phyloP scores from a whole-genome alignment of 1,284 basidiomycete species.

The Apiotrichum sp. region DNA sequence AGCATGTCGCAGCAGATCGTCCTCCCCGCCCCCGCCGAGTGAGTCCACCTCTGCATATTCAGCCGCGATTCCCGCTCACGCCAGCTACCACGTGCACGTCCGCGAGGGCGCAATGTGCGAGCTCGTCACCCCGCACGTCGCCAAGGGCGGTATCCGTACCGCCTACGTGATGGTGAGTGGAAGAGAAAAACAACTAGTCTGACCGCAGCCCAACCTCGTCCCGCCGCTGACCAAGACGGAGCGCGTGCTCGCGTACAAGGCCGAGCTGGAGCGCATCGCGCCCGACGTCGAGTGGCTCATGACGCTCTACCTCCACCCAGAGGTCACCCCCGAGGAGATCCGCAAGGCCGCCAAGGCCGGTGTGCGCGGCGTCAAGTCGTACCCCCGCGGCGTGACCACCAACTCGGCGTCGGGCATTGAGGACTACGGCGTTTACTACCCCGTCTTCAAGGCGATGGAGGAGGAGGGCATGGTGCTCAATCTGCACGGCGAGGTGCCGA shows the following conservation, averaged over 20 bases:
- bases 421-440: constrained; percentile 90
- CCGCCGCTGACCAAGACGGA: constrained; percentile 86
- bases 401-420: constrained; percentile 97
- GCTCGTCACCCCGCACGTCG: constrained; percentile 86
- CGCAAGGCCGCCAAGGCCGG: constrained; percentile 77
- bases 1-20: constrained; percentile 17
- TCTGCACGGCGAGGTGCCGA: constrained; percentile 94
- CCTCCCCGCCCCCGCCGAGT: constrained; percentile 71
- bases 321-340: constrained; percentile 86
- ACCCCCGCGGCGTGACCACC: constrained; percentile 95
- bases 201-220: constrained; percentile 76
- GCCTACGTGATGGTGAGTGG: constrained; percentile 90
- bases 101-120: constrained; percentile 76
- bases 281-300: constrained; percentile 81
- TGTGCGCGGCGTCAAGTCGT: constrained; percentile 91
- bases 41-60: constrained; percentile 9
- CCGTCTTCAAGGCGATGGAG: constrained; percentile 92
- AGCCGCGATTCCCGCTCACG: neutral
- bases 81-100: constrained; percentile 87
- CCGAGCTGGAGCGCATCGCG: constrained; percentile 67
- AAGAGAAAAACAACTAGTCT: neutral
- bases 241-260: constrained; percentile 74
- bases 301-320: constrained; percentile 89
- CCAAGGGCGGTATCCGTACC: constrained; percentile 77
- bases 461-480: constrained; percentile 89